Conservation (phyloP, 805 yeast species). For the Candida cerambycidarum region DNA sequence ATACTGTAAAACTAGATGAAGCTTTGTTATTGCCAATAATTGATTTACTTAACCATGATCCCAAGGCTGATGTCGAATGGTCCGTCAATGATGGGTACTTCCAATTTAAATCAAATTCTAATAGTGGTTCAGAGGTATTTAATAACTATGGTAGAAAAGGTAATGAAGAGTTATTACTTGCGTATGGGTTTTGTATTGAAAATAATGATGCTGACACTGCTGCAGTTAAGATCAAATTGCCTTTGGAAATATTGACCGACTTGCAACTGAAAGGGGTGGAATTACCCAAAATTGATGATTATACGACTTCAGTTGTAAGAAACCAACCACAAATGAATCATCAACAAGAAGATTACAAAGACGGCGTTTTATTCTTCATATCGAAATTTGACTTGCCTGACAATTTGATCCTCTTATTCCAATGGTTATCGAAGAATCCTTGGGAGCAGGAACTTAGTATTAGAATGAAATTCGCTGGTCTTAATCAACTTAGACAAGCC, state of each 20-base stretch:
- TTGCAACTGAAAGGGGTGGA: conserved; percentile 37
- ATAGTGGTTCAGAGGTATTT: conserved; percentile 51
- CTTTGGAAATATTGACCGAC: conserved; percentile 27
- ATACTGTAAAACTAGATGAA: conserved; percentile 35
- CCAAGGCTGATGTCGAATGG: conserved; percentile 67
- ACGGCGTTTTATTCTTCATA: conserved; percentile 41
- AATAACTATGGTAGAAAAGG: conserved; percentile 89
- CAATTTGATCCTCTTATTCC: conserved; percentile 52
- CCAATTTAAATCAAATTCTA: conserved; percentile 42
- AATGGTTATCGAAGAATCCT: conserved; percentile 47
- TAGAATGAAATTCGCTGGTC: conserved; percentile 62
- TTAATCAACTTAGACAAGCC: conserved; percentile 52
- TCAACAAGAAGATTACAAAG: conserved; percentile 21
- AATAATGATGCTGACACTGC: conserved; percentile 58
- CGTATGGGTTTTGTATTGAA: conserved; percentile 73
- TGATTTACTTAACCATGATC: conserved; percentile 76
- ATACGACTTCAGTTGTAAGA: conserved; percentile 36
- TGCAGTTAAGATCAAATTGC: conserved; percentile 60
- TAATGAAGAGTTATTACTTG: conserved; percentile 76
- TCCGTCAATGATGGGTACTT: conserved; percentile 27
- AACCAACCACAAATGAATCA: conserved; percentile 4
- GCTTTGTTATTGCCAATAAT: conserved; percentile 77
- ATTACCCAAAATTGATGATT: conserved; percentile 36
- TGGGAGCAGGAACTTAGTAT: conserved; percentile 49
- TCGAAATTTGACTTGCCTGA: conserved; percentile 38